phyloP scores from a whole-genome alignment of 2,329 filamentous ascomycete species.

The Cladophialophora exuberans region DNA sequence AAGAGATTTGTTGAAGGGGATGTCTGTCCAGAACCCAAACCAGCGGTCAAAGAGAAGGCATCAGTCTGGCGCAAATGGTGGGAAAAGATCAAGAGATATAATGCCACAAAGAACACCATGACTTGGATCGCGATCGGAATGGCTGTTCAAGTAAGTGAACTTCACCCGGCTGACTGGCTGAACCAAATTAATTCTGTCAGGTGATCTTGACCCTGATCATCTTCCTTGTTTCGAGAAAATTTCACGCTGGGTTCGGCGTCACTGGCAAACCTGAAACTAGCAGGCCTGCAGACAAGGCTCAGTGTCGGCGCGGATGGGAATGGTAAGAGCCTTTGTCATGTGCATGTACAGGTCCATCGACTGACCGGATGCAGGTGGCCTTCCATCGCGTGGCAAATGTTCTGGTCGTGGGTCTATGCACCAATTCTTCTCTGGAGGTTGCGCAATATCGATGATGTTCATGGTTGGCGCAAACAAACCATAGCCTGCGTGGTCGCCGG shows the following conservation, averaged over 20 bases:
- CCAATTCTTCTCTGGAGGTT: conserved; percentile 66
- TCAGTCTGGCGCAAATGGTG: conserved; percentile 37
- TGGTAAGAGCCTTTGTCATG: conserved; percentile 51
- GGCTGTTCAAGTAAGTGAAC: conserved; percentile 54
- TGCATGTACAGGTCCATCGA: conserved; percentile 2
- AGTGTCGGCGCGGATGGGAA: conserved; percentile 62
- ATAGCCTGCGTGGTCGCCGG: conserved; percentile 53
- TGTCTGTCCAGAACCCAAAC: background rate
- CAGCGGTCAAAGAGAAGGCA: conserved; percentile 29
- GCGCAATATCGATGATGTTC: conserved; percentile 64
- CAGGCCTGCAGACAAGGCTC: conserved; percentile 46
- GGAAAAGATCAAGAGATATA: conserved; percentile 45
- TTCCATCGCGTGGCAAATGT: conserved; percentile 65
- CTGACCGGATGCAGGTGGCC: conserved; percentile 53
- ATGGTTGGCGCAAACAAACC: conserved; percentile 69
- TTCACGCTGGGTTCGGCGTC: conserved; percentile 56
- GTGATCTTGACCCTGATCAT: conserved; percentile 62
- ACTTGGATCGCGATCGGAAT: conserved; percentile 59
- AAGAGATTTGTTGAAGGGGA: conserved; percentile 33
- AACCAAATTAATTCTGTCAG: conserved; percentile 41
- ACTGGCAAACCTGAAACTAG: conserved; percentile 52
- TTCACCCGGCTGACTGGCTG: background rate
- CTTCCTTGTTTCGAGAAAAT: conserved; percentile 67
- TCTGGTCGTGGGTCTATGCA: conserved; percentile 66
- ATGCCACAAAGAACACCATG: conserved; percentile 56